Conservation (phyloP, 106 monocot species). For the Acorus calamus region DNA sequence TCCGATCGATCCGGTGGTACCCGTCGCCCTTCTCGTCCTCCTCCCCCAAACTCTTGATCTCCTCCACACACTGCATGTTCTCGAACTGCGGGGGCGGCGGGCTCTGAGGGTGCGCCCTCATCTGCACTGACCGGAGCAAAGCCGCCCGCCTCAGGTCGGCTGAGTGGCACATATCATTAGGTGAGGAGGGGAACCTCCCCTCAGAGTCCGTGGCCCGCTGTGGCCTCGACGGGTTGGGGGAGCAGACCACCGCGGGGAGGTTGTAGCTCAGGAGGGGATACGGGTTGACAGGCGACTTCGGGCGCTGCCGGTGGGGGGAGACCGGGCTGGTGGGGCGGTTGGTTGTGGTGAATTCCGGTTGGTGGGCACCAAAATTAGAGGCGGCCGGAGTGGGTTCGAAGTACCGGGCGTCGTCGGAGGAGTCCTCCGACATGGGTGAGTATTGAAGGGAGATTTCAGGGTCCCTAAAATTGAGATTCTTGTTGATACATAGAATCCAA, state of each 20-base stretch:
- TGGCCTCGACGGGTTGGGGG: constrained; percentile 29
- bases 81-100: constrained; percentile 39
- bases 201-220: constrained; percentile 57
- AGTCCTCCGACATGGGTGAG: constrained; percentile 97
- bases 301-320: constrained; percentile 42
- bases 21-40: too few species aligned
- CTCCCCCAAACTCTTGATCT: background rate
- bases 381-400: constrained; percentile 7
- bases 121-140: constrained; percentile 80
- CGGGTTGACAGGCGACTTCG: constrained; percentile 2
- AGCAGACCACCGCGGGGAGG: constrained; percentile 42
- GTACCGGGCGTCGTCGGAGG: constrained; percentile 53
- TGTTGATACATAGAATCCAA: background rate
- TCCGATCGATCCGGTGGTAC: too few species aligned
- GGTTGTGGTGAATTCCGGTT: constrained; percentile 22
- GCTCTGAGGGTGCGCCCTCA: constrained; percentile 54
- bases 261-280: constrained; percentile 33
- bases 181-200: constrained; percentile 77
- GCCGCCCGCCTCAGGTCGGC: constrained; percentile 69
- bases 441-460: constrained; percentile 39
- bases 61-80: constrained; percentile 28
- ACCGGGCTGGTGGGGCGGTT: constrained; percentile 46
- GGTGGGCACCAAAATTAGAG: background rate
- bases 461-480: constrained; percentile 38
- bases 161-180: constrained; percentile 76